phyloP scores from a whole-genome alignment of 2,329 filamentous ascomycete genomes.

The Penicillium freii region DNA sequence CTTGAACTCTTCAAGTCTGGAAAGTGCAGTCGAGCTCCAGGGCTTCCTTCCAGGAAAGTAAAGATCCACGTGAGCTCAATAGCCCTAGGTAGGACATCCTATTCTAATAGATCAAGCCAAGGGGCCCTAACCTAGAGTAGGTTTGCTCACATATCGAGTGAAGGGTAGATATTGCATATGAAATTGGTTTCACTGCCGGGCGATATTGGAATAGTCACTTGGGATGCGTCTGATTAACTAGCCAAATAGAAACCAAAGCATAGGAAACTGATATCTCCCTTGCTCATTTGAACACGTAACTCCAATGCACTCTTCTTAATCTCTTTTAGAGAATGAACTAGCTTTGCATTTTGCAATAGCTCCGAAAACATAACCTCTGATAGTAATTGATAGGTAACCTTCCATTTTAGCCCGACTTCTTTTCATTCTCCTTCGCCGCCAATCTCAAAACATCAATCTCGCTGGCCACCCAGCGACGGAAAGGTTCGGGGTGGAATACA shows the following conservation, averaged over 20 bases:
- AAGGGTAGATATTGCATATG: too few species aligned
- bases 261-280: neutral
- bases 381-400: neutral
- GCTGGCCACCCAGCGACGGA: constrained; percentile 60
- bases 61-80: neutral
- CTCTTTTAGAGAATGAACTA: neutral
- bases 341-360: neutral
- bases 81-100: neutral
- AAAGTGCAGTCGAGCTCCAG: neutral
- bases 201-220: neutral
- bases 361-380: neutral
- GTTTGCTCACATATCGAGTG: neutral
- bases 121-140: too few species aligned
- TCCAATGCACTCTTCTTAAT: neutral
- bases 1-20: neutral
- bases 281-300: neutral
- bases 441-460: constrained; percentile 56
- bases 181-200: neutral
- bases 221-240: neutral
- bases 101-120: neutral
- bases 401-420: constrained; percentile 25
- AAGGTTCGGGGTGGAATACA: constrained; percentile 59
- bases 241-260: neutral
- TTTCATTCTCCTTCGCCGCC: constrained; percentile 43
- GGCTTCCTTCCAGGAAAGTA: neutral